These are phyloP conservation scores for Xylaria palmicola DNA, from an alignment of 495 filamentous ascomycete genomes.

Conservation along the genomic window DNA sequence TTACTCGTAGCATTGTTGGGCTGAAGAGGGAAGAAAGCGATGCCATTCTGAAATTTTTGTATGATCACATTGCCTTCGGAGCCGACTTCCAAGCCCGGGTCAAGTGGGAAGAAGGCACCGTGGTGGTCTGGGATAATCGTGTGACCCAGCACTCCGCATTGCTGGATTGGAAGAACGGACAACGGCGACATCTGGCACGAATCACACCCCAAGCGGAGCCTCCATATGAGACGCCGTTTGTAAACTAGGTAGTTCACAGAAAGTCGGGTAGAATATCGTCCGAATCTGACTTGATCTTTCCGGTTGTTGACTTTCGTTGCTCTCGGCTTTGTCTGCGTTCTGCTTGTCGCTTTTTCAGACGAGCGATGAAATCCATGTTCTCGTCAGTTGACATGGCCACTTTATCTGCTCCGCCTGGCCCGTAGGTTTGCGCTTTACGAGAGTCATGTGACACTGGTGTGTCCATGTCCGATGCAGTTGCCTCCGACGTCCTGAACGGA, in stretches of 20 bases:
- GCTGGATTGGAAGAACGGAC: slow-evolving; percentile 75
- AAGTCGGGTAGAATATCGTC: slow-evolving; percentile 31
- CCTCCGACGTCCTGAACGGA: background rate
- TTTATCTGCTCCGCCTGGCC: background rate
- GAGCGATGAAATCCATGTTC: slow-evolving; percentile 16
- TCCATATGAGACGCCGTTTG: slow-evolving; percentile 68
- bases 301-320: slow-evolving; percentile 20
- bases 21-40: slow-evolving; percentile 78
- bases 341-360: slow-evolving; percentile 26
- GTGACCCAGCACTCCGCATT: slow-evolving; percentile 77
- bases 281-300: slow-evolving; percentile 13
- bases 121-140: slow-evolving; percentile 89
- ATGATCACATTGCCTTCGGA: slow-evolving; percentile 78
- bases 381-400: slow-evolving; percentile 5
- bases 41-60: slow-evolving; percentile 80
- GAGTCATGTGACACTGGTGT: background rate
- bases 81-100: slow-evolving; percentile 89
- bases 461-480: background rate
- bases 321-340: slow-evolving; percentile 24
- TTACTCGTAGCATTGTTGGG: slow-evolving; percentile 70
- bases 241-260: slow-evolving; percentile 21
- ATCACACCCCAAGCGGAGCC: slow-evolving; percentile 83
- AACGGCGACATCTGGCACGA: slow-evolving; percentile 75
- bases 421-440: background rate
- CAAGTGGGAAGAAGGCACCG: slow-evolving; percentile 76